Evolutionary conservation across 257 asterid genomes (phyloP).

Genomic region (Nicotiana tabacum): DNA sequence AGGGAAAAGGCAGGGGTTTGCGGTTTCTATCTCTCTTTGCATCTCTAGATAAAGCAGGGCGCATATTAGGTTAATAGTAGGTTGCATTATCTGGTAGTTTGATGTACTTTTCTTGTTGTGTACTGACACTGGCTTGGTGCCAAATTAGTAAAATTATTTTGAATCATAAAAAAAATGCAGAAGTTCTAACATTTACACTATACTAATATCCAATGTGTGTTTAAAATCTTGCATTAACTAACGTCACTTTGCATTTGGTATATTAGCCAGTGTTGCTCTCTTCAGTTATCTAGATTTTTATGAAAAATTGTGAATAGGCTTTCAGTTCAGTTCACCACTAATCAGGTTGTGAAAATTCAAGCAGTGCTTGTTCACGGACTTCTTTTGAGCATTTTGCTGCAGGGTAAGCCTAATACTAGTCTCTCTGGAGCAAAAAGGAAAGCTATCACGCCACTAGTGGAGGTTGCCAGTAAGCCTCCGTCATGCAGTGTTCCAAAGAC

Average conservation of each 20-base stretch:
- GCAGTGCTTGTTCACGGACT: conserved; percentile 5
- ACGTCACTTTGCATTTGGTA: background rate
- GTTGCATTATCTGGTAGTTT: background rate
- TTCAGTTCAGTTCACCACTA: background rate
- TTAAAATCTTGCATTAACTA: background rate
- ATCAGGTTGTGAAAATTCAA: background rate
- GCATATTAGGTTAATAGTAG: background rate
- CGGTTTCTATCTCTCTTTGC: background rate
- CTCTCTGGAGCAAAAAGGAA: conserved; percentile 40
- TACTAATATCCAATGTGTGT: background rate
- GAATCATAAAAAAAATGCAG: no score
- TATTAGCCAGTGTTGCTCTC: background rate
- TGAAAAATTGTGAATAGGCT: background rate
- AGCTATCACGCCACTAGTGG: conserved; percentile 19
- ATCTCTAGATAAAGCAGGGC: background rate
- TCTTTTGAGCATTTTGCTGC: conserved; percentile 25
- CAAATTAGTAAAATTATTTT: background rate
- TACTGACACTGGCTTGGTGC: background rate
- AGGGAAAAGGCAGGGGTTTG: no score
- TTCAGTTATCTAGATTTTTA: background rate
- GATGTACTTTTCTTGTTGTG: background rate
- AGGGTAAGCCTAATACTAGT: conserved; percentile 34
- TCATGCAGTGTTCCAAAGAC: conserved; percentile 17
- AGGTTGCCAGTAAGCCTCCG: conserved; percentile 9
- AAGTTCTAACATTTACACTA: background rate